Conservation (phyloP, 2,329 filamentous ascomycete genomes). For the Pseudogymnoascus sp. region DNA sequence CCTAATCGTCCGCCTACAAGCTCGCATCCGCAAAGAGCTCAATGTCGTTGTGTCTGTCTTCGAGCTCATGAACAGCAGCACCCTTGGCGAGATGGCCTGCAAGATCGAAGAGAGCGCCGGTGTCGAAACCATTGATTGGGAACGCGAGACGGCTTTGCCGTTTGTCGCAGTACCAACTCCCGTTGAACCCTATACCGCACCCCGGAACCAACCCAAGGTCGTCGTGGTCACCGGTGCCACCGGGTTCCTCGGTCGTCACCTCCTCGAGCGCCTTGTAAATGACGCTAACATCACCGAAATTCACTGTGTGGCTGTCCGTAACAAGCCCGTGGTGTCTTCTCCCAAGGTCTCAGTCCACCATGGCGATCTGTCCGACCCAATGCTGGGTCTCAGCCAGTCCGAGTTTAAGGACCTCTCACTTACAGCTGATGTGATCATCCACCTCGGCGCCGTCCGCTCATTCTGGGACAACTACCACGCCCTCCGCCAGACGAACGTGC, state of each 20-base stretch:
- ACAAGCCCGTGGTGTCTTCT: neutral
- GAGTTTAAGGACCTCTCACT: neutral
- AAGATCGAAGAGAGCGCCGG: conserved; percentile 8
- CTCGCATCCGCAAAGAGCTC: conserved; percentile 21
- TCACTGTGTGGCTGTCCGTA: neutral
- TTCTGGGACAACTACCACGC: conserved; percentile 28
- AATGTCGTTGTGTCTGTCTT: conserved; percentile 18
- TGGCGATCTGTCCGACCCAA: conserved; percentile 26
- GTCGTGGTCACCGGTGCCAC: conserved; percentile 10
- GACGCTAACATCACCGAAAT: neutral
- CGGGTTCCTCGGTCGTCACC: neutral
- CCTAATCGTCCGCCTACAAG: conserved; percentile 27
- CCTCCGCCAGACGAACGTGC: conserved; percentile 26
- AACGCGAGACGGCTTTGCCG: conserved; percentile 15
- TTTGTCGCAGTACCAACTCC: neutral
- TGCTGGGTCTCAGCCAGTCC: neutral
- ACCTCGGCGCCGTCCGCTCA: conserved; percentile 16
- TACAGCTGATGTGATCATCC: conserved; percentile 10
- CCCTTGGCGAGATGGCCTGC: conserved; percentile 20
- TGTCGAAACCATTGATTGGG: conserved; percentile 16
- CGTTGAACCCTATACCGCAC: neutral
- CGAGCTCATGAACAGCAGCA: conserved; percentile 22
- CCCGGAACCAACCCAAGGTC: conserved; percentile 7
- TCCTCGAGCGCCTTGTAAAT: neutral
- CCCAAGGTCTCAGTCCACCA: neutral